Conservation (phyloP, 371 early-diverging fungal genomes). For the Cokeromyces recurvatus region DNA sequence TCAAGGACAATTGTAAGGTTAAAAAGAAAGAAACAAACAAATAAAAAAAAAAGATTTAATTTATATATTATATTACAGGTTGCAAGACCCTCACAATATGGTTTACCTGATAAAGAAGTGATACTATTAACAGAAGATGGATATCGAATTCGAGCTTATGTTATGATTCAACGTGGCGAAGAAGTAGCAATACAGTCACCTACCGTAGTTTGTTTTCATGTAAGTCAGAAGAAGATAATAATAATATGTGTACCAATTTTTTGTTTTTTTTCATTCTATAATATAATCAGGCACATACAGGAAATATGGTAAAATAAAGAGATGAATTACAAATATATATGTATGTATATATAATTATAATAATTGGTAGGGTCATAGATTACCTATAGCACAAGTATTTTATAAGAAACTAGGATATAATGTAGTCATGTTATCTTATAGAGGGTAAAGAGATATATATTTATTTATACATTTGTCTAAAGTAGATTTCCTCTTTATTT, state of each 20-base stretch:
- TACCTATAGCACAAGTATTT: slow-evolving; percentile 81
- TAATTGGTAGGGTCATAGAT: slow-evolving; percentile 70
- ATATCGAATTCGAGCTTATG: slow-evolving; percentile 71
- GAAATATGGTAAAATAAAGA: slow-evolving; percentile 73
- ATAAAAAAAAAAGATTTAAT: too few species aligned
- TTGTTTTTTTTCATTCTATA: too few species aligned
- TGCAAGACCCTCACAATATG: slow-evolving; percentile 67
- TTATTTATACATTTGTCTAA: too few species aligned
- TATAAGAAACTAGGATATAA: slow-evolving; percentile 69
- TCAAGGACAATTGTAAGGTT: slow-evolving; percentile 34
- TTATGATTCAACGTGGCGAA: slow-evolving; percentile 59
- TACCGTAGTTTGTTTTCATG: slow-evolving; percentile 84
- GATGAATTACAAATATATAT: neutral
- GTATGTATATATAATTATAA: neutral
- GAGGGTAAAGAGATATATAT: slow-evolving; percentile 73
- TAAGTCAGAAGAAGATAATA: too few species aligned
- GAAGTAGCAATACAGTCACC: slow-evolving; percentile 55
- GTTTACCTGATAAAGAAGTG: slow-evolving; percentile 70
- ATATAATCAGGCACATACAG: slow-evolving; percentile 81
- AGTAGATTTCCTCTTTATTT: too few species aligned
- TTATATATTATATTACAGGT: too few species aligned
- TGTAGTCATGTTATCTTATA: slow-evolving; percentile 93
- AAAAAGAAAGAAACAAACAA: neutral
- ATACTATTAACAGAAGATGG: slow-evolving; percentile 76
- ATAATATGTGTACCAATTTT: too few species aligned